Percentiles rank a stretch among this genome's conserved stretches.
These are phyloP conservation scores for Triangularia setosa DNA, from an alignment of 2,329 filamentous ascomycete genomes.

Conservation along the genomic window DNA sequence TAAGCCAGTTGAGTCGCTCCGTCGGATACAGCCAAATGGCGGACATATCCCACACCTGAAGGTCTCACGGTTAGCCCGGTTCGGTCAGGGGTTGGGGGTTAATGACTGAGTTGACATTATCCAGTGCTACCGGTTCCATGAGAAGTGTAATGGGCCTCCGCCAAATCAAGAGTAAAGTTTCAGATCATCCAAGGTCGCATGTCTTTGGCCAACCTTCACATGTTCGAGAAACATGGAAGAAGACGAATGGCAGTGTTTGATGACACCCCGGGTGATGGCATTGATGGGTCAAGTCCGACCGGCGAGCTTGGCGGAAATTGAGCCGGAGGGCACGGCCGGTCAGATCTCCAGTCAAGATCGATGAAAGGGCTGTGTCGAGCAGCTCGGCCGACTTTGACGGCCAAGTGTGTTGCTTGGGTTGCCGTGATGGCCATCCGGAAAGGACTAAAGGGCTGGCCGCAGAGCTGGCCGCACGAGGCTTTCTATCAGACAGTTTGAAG, in stretches of 20 bases:
- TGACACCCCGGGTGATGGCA: neutral
- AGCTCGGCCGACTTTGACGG: constrained; percentile 8
- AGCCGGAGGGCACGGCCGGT: neutral
- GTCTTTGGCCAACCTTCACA: neutral
- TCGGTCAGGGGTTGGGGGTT: neutral
- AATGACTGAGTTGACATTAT: neutral
- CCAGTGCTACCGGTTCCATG: neutral
- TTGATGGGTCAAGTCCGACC: neutral
- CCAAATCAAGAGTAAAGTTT: neutral
- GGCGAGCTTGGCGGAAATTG: neutral
- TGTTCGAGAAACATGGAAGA: constrained; percentile 8
- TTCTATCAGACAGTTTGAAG: constrained; percentile 1
- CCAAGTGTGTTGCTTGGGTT: neutral
- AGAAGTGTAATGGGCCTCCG: neutral
- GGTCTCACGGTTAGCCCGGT: neutral
- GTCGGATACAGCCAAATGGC: too few species aligned
- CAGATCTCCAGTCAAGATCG: constrained; percentile 4
- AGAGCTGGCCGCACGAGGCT: constrained; percentile 18
- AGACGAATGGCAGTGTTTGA: neutral
- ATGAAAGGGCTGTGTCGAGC: constrained; percentile 16
- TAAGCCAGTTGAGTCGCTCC: neutral
- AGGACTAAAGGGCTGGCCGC: constrained; percentile 8
- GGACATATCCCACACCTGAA: neutral
- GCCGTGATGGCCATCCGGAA: neutral
- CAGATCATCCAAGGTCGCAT: constrained; percentile 7